Percentiles rank a stretch among this genome's conserved stretches.
phyloP scores from a whole-genome alignment of 768 basidiomycete genomes.

The Pleurotus cornucopiae region DNA sequence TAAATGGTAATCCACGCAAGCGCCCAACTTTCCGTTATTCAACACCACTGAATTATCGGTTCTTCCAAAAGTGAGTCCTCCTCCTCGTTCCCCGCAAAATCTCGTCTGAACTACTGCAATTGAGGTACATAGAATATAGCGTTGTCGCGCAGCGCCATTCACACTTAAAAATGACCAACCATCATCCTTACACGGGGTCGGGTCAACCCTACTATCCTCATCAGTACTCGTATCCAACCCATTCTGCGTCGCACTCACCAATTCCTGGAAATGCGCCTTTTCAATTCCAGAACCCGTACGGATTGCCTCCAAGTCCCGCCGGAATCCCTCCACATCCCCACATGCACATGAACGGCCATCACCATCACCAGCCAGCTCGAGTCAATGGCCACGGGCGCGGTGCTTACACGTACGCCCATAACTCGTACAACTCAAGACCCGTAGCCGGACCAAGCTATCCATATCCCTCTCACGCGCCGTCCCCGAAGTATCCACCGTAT shows the following conservation, averaged over 20 bases:
- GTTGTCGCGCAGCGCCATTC: not conserved
- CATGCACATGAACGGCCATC: conserved; percentile 18
- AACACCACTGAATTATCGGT: too few relatives aligned
- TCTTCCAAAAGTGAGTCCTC: too few relatives aligned
- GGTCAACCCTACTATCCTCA: conserved; percentile 21
- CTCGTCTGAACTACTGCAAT: too few relatives aligned
- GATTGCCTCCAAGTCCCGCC: conserved; percentile 27
- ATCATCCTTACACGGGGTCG: conserved; percentile 2
- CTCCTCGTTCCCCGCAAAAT: not conserved
- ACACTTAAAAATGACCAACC: not conserved
- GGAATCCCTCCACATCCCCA: conserved; percentile 20
- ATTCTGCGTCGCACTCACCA: not conserved
- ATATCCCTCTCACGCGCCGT: conserved; percentile 28
- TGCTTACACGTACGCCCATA: conserved; percentile 22
- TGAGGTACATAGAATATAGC: too few relatives aligned
- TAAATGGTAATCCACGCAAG: not conserved
- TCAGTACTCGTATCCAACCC: conserved; percentile 25
- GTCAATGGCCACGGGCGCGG: conserved; percentile 27
- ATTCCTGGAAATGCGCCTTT: not conserved
- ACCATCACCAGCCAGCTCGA: conserved; percentile 28
- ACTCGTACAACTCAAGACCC: conserved; percentile 25
- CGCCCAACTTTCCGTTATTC: conserved; percentile 1
- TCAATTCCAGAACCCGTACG: conserved; percentile 15
- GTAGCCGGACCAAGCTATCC: conserved; percentile 35
- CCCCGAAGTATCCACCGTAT: conserved; percentile 22